Evolutionary conservation across 2,329 filamentous ascomycete species (phyloP).

Genomic region (Venturiaceae sp.): DNA sequence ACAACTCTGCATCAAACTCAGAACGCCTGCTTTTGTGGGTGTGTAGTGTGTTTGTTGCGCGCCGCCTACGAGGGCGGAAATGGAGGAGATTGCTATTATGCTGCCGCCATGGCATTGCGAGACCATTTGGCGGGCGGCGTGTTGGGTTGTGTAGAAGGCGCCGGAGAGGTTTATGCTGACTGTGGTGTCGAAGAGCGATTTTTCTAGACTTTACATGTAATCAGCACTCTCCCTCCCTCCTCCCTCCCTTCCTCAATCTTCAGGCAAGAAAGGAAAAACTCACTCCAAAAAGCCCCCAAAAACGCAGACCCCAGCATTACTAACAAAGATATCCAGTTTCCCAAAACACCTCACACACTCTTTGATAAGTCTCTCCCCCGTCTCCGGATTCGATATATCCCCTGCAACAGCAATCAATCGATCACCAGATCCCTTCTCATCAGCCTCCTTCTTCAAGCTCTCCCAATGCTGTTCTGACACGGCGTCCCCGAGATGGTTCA

Average conservation of each 20-base stretch:
- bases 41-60: slow-evolving; percentile 77
- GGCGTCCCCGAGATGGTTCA: slow-evolving; percentile 63
- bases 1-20: slow-evolving; percentile 73
- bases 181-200: slow-evolving; percentile 57
- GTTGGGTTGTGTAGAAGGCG: slow-evolving; percentile 81
- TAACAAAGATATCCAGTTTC: slow-evolving; percentile 59
- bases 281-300: slow-evolving; percentile 79
- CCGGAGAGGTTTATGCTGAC: slow-evolving; percentile 75
- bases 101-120: slow-evolving; percentile 57
- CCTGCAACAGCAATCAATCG: slow-evolving; percentile 58
- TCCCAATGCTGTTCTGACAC: slow-evolving; percentile 39
- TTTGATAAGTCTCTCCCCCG: slow-evolving; percentile 57
- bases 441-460: slow-evolving; percentile 34
- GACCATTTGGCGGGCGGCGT: slow-evolving; percentile 76
- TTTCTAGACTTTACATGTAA: neutral
- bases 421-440: neutral
- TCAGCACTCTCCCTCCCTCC: too few relatives aligned
- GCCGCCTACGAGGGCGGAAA: slow-evolving; percentile 68
- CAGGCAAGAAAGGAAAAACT: slow-evolving; percentile 12
- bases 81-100: slow-evolving; percentile 69
- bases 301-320: slow-evolving; percentile 80
- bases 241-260: neutral
- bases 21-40: slow-evolving; percentile 74
- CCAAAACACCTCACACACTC: slow-evolving; percentile 53
- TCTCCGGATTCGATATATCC: slow-evolving; percentile 67